Conservation (phyloP, 108 stramenopile species). For the Nannochloropsis salina region DNA sequence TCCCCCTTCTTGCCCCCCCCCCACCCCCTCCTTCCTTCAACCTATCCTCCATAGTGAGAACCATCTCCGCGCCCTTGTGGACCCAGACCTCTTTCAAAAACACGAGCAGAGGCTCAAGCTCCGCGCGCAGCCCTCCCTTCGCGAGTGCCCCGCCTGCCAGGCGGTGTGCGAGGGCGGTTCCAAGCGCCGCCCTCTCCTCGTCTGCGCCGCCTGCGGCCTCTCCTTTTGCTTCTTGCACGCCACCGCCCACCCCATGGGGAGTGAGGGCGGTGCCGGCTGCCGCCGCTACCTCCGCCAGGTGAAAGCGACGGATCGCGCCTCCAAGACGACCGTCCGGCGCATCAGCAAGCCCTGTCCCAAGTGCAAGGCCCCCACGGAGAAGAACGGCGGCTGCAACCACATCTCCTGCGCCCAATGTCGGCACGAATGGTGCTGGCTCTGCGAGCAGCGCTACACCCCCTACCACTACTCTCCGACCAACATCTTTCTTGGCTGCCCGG, state of each 20-base stretch:
- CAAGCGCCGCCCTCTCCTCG: neutral
- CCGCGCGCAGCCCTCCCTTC: neutral
- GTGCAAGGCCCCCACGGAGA: constrained; percentile 2
- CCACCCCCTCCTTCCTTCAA: neutral
- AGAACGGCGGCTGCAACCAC: constrained; percentile 15
- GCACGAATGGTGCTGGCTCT: constrained; percentile 1
- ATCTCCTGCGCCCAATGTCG: neutral
- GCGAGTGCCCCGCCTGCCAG: neutral
- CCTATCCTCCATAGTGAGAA: neutral
- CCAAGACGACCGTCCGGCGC: neutral
- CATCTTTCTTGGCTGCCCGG: neutral
- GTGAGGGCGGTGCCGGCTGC: neutral
- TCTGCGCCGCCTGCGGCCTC: neutral
- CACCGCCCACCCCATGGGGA: constrained; percentile 17
- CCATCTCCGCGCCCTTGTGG: neutral
- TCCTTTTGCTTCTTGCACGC: neutral
- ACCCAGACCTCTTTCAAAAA: neutral
- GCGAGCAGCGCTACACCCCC: neutral
- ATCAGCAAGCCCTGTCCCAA: neutral
- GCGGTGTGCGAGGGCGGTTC: neutral
- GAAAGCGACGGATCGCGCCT: neutral
- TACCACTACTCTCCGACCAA: neutral
- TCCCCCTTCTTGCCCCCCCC: neutral
- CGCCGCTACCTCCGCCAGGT: neutral
- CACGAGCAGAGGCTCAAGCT: neutral